A percentile compares a stretch with the other conserved stretches of the same genome.
Conservation (phyloP, 176 grass and related monocot genomes). For the Musa troglodytarum region DNA sequence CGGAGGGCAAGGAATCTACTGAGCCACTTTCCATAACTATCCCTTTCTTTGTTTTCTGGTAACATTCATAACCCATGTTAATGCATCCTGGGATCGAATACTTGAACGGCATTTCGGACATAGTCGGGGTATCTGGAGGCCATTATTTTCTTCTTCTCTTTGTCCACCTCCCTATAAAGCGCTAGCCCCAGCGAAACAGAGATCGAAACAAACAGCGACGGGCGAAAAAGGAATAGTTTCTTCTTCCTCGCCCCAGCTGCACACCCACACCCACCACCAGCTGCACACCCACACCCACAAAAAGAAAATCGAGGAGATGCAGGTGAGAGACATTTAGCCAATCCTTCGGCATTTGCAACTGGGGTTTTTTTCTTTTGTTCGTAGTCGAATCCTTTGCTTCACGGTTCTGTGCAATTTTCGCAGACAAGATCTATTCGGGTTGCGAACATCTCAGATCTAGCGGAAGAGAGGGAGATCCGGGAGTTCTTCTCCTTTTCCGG, state of each 20-base stretch:
- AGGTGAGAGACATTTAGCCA: background rate
- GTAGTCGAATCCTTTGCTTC: background rate
- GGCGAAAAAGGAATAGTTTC: too few relatives aligned
- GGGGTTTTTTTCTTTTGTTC: slow-evolving; percentile 2
- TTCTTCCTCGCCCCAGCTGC: background rate
- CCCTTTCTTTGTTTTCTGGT: too few relatives aligned
- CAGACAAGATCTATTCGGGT: slow-evolving; percentile 65
- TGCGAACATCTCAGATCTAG: slow-evolving; percentile 96
- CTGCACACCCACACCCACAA: too few relatives aligned
- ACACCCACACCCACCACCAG: too few relatives aligned
- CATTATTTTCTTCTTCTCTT: background rate
- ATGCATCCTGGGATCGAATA: too few relatives aligned
- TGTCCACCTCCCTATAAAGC: background rate
- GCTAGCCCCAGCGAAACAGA: background rate
- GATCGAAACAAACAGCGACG: background rate
- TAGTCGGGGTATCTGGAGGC: background rate
- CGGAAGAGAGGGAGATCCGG: slow-evolving; percentile 76
- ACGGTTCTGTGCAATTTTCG: background rate
- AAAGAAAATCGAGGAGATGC: background rate
- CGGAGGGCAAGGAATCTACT: too few relatives aligned
- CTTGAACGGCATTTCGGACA: background rate
- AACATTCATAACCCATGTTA: too few relatives aligned
- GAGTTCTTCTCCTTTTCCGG: slow-evolving; percentile 99
- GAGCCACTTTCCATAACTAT: too few relatives aligned
- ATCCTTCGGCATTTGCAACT: background rate